Evolutionary conservation across 495 filamentous ascomycete genomes (phyloP).

Genomic region (Aspergillus sclerotiicarbonarius): DNA sequence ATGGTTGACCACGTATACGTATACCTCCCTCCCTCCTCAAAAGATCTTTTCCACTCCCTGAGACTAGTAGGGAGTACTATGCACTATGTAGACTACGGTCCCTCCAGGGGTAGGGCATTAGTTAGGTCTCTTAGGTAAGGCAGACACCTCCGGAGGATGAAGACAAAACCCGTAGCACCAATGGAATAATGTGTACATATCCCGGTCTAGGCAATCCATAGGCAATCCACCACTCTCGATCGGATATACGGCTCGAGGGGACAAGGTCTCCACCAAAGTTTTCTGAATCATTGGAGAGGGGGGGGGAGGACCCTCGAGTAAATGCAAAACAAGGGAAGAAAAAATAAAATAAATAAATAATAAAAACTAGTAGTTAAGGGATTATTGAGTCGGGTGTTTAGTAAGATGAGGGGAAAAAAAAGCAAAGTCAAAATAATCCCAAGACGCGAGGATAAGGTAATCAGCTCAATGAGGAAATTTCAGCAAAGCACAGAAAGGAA

Average conservation of each 20-base stretch:
- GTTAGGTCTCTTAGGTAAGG: neutral
- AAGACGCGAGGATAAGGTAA: slow-evolving; percentile 10
- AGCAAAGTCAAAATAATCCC: slow-evolving; percentile 1
- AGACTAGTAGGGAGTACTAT: too few species aligned
- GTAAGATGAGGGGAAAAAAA: neutral
- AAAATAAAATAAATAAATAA: neutral
- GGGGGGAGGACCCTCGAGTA: neutral
- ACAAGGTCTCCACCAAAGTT: slow-evolving; percentile 7
- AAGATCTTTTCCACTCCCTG: neutral
- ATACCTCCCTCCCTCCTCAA: neutral
- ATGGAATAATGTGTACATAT: neutral
- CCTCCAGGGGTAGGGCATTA: too few species aligned
- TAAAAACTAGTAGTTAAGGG: too few species aligned
- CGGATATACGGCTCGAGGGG: slow-evolving; percentile 23
- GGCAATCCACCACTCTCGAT: neutral
- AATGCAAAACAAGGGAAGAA: neutral
- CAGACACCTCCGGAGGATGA: neutral
- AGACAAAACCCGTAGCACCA: neutral
- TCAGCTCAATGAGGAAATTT: slow-evolving; percentile 15
- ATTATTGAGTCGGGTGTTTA: neutral
- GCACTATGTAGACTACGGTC: too few species aligned
- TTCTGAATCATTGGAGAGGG: neutral
- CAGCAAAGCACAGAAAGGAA: slow-evolving; percentile 8
- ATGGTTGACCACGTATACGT: neutral
- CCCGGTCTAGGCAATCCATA: too few species aligned